Conservation (phyloP, 768 basidiomycete species). For the Suillus spraguei region DNA sequence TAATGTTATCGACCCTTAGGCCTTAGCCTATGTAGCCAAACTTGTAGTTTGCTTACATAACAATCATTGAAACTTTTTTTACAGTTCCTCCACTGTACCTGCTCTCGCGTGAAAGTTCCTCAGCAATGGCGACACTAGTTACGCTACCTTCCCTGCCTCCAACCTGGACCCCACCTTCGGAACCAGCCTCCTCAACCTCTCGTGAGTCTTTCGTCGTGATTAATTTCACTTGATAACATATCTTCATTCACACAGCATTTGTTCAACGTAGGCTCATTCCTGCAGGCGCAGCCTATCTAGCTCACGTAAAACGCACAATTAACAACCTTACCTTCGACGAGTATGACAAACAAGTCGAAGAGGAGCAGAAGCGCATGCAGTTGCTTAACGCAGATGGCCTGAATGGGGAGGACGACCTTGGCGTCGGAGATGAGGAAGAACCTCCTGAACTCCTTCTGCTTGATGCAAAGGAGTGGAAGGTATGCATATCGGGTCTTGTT, state of each 20-base stretch:
- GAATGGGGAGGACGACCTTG: conserved; percentile 78
- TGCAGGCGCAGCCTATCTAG: conserved; percentile 86
- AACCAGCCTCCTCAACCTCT: conserved; percentile 24
- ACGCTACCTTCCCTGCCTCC: conserved; percentile 29
- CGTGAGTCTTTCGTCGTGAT: conserved; percentile 22
- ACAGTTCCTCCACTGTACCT: neutral
- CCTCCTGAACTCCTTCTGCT: conserved; percentile 61
- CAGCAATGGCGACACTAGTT: conserved; percentile 27
- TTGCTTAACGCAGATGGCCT: conserved; percentile 49
- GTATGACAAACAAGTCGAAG: conserved; percentile 69
- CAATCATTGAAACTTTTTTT: conserved; percentile 11
- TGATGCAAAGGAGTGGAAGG: conserved; percentile 99
- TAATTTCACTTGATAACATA: conserved; percentile 8
- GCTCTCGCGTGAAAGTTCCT: neutral
- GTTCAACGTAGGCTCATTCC: conserved; percentile 66
- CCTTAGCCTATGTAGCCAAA: no score
- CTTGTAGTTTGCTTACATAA: conserved; percentile 1
- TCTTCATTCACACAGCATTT: conserved; percentile 32
- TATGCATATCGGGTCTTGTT: conserved; percentile 31
- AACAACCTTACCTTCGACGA: conserved; percentile 82
- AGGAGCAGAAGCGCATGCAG: conserved; percentile 53
- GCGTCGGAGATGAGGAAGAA: conserved; percentile 92
- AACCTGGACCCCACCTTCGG: conserved; percentile 24
- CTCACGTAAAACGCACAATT: conserved; percentile 74
- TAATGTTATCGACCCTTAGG: neutral